phyloP scores from a whole-genome alignment of 176 grass and related monocot species.

The Lolium rigidum region DNA sequence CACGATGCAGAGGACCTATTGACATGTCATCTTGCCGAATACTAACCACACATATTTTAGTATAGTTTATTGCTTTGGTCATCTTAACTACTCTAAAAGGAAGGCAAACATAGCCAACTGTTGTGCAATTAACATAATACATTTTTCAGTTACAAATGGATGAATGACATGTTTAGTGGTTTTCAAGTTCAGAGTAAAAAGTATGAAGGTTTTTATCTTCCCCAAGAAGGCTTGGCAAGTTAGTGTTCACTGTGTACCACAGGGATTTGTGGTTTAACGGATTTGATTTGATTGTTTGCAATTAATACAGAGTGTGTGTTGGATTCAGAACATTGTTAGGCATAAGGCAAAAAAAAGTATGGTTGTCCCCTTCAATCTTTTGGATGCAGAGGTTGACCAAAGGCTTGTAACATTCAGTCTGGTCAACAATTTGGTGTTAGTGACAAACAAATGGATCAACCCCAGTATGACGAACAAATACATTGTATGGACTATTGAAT shows the following conservation, averaged over 20 bases:
- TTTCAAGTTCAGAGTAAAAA: slow-evolving; percentile 14
- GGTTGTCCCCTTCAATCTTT: not conserved
- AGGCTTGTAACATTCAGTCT: not conserved
- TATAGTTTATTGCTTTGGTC: not conserved
- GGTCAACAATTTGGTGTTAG: slow-evolving; percentile 12
- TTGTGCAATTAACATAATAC: not conserved
- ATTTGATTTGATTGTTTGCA: not conserved
- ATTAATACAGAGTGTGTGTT: not conserved
- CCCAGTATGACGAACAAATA: slow-evolving; percentile 8
- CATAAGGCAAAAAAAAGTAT: not conserved
- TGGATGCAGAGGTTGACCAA: not conserved
- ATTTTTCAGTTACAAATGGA: not conserved
- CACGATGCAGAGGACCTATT: not conserved
- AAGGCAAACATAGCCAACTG: not conserved
- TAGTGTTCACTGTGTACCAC: not conserved
- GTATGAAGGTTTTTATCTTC: not conserved
- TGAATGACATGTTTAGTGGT: not conserved
- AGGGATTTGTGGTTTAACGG: not conserved
- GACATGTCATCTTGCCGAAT: not conserved
- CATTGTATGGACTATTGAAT: not conserved
- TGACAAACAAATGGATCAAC: slow-evolving; percentile 6
- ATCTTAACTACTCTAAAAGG: not conserved
- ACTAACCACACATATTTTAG: slow-evolving; percentile 14
- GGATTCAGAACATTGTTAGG: not conserved
- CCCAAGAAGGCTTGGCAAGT: not conserved